These are phyloP conservation scores for Mariannaea elegans DNA, from an alignment of 2,329 filamentous ascomycete species.

Conservation along the genomic window DNA sequence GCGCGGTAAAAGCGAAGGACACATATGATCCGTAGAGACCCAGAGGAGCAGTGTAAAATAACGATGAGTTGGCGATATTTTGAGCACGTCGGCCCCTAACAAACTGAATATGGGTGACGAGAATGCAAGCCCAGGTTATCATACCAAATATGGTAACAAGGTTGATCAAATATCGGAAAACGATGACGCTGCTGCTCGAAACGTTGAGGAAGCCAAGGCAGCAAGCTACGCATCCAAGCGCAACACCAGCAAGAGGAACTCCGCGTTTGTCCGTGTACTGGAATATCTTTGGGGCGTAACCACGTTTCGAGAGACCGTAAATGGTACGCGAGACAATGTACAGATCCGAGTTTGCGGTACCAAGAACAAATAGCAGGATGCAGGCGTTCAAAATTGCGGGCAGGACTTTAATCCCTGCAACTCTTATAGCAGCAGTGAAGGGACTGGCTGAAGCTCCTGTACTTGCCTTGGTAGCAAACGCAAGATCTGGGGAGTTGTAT, in stretches of 20 bases:
- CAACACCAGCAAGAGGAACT: constrained; percentile 74
- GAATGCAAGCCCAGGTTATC: constrained; percentile 15
- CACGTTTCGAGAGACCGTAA: constrained; percentile 76
- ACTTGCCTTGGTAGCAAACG: constrained; percentile 60
- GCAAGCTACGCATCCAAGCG: constrained; percentile 65
- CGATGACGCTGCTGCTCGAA: not conserved
- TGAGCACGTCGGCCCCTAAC: not conserved
- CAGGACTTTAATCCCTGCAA: constrained; percentile 69
- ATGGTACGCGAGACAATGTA: constrained; percentile 79
- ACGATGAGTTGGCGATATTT: not conserved
- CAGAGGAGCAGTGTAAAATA: too few relatives aligned
- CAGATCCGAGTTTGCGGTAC: constrained; percentile 80
- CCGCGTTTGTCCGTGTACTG: constrained; percentile 74
- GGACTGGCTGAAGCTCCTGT: constrained; percentile 63
- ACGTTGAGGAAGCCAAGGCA: constrained; percentile 72
- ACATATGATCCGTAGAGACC: too few relatives aligned
- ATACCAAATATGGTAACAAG: constrained; percentile 21
- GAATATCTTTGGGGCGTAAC: constrained; percentile 76
- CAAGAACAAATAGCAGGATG: constrained; percentile 79
- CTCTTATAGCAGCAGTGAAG: constrained; percentile 76
- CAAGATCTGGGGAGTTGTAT: constrained; percentile 69
- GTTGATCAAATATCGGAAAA: constrained; percentile 20
- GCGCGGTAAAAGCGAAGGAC: too few relatives aligned
- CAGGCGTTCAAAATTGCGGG: constrained; percentile 77
- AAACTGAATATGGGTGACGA: constrained; percentile 10